Evolutionary conservation across 257 asterid genomes (phyloP).

Genomic region (Cinchona pubescens): DNA sequence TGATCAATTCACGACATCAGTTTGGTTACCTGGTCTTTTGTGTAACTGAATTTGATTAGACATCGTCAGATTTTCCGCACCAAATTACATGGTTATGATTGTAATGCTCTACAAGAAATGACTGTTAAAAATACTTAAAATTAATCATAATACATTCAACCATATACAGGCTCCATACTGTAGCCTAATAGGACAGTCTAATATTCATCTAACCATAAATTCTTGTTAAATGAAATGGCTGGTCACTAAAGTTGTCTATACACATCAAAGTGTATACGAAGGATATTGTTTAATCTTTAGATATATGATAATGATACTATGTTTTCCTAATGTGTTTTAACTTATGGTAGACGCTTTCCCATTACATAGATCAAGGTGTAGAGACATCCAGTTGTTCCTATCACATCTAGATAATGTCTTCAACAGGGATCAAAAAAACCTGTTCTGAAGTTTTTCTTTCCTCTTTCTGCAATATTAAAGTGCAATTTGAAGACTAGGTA

Average conservation of each 20-base stretch:
- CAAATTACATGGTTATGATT: not conserved
- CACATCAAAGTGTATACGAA: not conserved
- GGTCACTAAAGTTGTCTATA: not conserved
- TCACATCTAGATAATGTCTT: not conserved
- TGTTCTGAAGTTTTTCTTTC: not conserved
- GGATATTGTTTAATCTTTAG: not conserved
- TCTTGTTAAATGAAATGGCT: not conserved
- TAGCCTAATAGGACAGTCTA: not conserved
- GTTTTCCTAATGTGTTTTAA: not conserved
- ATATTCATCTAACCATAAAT: not conserved
- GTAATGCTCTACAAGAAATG: not conserved
- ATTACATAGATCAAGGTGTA: not conserved
- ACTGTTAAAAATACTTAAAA: not conserved
- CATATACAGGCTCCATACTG: too few species aligned
- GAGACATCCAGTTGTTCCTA: not conserved
- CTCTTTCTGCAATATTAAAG: not conserved
- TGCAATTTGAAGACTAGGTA: constrained; percentile 58
- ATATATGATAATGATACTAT: not conserved
- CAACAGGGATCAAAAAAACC: too few species aligned
- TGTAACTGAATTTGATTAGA: not conserved
- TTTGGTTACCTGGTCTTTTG: not conserved
- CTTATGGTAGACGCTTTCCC: not conserved
- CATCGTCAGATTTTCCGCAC: not conserved
- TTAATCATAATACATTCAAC: not conserved
- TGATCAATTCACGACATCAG: not conserved